Evolutionary conservation across 2,329 filamentous ascomycete genomes (phyloP), one percentile per base, ranked within the genome.

Genomic region (Rosellinia necatrix): DNA sequence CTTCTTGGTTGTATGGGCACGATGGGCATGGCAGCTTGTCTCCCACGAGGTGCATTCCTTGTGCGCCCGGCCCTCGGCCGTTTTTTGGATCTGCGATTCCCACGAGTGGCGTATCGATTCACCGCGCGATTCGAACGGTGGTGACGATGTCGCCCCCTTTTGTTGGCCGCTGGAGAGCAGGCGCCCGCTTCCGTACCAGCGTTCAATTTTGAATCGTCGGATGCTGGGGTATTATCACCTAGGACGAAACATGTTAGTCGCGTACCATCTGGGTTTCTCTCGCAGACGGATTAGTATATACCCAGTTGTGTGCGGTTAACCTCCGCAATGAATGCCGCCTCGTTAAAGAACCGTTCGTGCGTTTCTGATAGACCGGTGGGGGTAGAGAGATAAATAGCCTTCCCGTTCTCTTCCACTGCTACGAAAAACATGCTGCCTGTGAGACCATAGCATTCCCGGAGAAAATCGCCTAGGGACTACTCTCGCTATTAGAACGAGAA

Each of bases 371-470:
- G 54, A 1, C 53, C 49, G 15, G 54, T 52, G 67, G 49, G 75
- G 65, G 49, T 72, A 64, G 55, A 76, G 71, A 67, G 13, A 73
- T 13, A 74, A 72, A 17, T 78, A 78, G 56, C 22, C 25, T 55
- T 81, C 2, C 57, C 78, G 24, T 82, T 78, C 30, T 75, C 71
- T 35, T 82, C 70, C 2, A 76, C 76, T 9, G 78, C 80, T 29
- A 85, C 72, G 60, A 85, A 83, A 65, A 79, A 85, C 57, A 73
- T 72, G 48, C 76, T 75, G 9, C 76, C 77, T 1, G 78, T 75
- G 41, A 85, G 81, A 32, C 76, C 75, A 61, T 81, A 84, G 35
- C 80, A 73, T 44, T 81, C 76, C 13, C 78, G 74, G 9, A 85
- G 70, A 22, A 78, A 81, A 58, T 77, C 75, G 29, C 77, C 76